These are phyloP conservation scores for Microcera coccophila DNA, from an alignment of 2,329 filamentous ascomycete species.

Conservation along the genomic window DNA sequence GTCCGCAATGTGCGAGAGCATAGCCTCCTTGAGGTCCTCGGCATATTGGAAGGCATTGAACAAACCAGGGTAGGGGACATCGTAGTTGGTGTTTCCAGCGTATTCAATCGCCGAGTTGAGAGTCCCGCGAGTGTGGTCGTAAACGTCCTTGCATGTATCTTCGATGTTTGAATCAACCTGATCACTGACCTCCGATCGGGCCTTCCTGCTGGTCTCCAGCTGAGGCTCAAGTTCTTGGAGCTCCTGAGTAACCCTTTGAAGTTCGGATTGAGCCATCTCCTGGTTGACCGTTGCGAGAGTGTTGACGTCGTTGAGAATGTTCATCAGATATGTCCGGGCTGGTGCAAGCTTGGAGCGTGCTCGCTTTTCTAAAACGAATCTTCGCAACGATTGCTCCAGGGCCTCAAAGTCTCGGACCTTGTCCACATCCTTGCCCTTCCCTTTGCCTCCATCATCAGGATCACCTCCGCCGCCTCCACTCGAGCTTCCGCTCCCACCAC, in stretches of 20 bases:
- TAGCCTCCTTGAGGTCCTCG: slow-evolving; percentile 86
- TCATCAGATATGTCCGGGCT: slow-evolving; percentile 90
- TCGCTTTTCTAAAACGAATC: slow-evolving; percentile 94
- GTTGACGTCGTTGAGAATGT: slow-evolving; percentile 83
- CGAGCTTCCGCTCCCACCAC: slow-evolving; percentile 50
- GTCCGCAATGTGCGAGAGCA: slow-evolving; percentile 81
- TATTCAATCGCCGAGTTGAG: slow-evolving; percentile 71
- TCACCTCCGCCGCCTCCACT: slow-evolving; percentile 54
- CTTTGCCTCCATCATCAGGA: slow-evolving; percentile 57
- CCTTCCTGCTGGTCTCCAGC: slow-evolving; percentile 78
- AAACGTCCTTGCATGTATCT: slow-evolving; percentile 78
- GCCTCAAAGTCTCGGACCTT: slow-evolving; percentile 87
- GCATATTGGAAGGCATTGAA: slow-evolving; percentile 86
- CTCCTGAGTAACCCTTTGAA: slow-evolving; percentile 77
- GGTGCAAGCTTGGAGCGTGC: slow-evolving; percentile 93
- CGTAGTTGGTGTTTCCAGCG: slow-evolving; percentile 72
- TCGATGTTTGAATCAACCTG: slow-evolving; percentile 80
- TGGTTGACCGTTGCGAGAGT: slow-evolving; percentile 80
- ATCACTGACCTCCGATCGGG: slow-evolving; percentile 74
- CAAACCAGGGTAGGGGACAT: slow-evolving; percentile 81
- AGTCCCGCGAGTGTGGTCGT: slow-evolving; percentile 73
- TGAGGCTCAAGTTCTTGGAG: slow-evolving; percentile 79
- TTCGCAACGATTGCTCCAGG: slow-evolving; percentile 80
- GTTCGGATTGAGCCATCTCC: slow-evolving; percentile 79
- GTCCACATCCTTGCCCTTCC: slow-evolving; percentile 83